Conservation (phyloP, 805 yeast genomes). For the Cyberlindnera mrakii region DNA sequence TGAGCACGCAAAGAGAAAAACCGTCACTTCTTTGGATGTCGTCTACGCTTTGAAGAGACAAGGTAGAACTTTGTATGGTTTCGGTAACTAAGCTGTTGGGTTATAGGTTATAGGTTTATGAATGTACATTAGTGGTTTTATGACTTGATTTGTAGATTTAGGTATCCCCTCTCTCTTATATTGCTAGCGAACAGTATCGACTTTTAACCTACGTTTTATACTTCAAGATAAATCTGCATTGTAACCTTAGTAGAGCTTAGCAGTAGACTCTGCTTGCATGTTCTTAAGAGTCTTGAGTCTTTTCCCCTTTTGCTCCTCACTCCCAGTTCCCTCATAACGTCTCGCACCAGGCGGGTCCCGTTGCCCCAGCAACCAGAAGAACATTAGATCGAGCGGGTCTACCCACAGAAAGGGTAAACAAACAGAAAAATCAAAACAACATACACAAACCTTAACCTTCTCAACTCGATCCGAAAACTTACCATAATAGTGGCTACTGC, state of each 20-base stretch:
- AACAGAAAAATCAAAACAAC: conserved; percentile 1
- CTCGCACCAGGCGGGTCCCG: not conserved
- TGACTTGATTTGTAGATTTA: not conserved
- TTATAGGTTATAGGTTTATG: conserved; percentile 6
- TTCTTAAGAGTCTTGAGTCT: no score
- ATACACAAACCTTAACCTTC: no score
- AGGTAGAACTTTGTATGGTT: conserved; percentile 99
- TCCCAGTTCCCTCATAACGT: no score
- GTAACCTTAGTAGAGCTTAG: no score
- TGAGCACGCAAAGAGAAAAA: conserved; percentile 99
- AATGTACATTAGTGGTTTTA: conserved; percentile 8
- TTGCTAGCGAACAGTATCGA: no score
- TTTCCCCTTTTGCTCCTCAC: no score
- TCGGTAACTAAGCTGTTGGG: conserved; percentile 78
- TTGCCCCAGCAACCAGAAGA: not conserved
- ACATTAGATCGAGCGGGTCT: not conserved
- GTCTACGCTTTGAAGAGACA: conserved; percentile 99
- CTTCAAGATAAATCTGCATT: no score
- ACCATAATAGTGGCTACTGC: no score
- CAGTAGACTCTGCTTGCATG: no score
- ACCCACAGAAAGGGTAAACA: not conserved
- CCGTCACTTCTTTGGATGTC: conserved; percentile 97
- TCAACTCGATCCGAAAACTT: no score
- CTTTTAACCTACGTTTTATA: no score
- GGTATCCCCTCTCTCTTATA: no score